Base-by-base conservation (phyloP, 306 rosid genomes). In the Amphicarpaea edgeworthii region DNA sequence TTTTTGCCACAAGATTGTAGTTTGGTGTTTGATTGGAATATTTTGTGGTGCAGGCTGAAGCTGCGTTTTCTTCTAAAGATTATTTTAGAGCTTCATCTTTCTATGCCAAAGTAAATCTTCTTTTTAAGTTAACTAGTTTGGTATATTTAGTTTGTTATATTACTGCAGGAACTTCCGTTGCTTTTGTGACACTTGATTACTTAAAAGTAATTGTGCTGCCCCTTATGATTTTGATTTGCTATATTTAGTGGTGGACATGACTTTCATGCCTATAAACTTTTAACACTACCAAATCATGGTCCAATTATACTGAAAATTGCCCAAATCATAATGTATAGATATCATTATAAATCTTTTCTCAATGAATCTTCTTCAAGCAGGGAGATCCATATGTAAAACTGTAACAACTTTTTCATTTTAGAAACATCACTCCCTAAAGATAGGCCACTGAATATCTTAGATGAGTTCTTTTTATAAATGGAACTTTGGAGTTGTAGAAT, bases 1-100 rank as follows among this genome's bases (percentile, higher is more conserved):
- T 76, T 2, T 28, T 41, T 81, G 12, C 47, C 20, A 12, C 30
- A 76, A 45, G 37, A 9, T 16, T 7, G 30, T 63, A 8, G 41
- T 70, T 77, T 82, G 68, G 47, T 78, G 72, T 79, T 72, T 84
- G 76, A 87, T 63, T 37, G 30, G 59, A 70, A 71, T 73, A 69
- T 49, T 83, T 66, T 73, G 47, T 82, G 76, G 72, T 92, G 86
- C 95, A 94, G 98, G 98, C 98, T 77, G 98, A 95, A 88, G 91
- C 88, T 69, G 97, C 98, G 12, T 87, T 90, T 84, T 77, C 84
- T 51, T 84, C 91, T 15, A 95, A 89, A 86, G 98, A 95, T 85
- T 95, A 85, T 86, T 85, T 84, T 67, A 87, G 98, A 86, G 98
- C 96, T 40, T 89, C 97, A 70, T 95, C 98, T 61, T 90, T 95